Conservation (phyloP, 2,329 filamentous ascomycete genomes). For the Talaromyces sp. region DNA sequence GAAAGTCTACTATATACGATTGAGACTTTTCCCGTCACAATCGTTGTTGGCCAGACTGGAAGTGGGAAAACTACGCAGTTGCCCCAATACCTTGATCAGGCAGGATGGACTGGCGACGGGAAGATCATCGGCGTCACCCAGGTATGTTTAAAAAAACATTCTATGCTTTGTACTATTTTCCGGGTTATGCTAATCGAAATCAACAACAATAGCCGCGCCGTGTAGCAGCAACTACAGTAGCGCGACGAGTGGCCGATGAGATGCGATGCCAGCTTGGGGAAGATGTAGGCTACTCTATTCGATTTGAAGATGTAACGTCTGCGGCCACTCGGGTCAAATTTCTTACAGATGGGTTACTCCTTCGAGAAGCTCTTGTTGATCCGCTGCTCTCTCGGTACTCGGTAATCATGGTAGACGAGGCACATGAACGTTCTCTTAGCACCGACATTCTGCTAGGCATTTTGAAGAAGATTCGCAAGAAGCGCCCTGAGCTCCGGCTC, state of each 20-base stretch:
- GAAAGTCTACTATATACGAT: constrained; percentile 78
- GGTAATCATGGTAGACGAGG: constrained; percentile 96
- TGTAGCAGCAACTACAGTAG: constrained; percentile 87
- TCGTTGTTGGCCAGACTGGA: constrained; percentile 89
- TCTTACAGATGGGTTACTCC: constrained; percentile 84
- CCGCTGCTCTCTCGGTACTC: constrained; percentile 87
- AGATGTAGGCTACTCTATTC: constrained; percentile 88
- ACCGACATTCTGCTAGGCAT: constrained; percentile 87
- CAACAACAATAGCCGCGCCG: constrained; percentile 63
- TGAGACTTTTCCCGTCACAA: constrained; percentile 77
- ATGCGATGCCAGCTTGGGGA: constrained; percentile 80
- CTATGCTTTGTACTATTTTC: not conserved
- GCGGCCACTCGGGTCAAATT: constrained; percentile 86
- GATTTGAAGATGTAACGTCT: constrained; percentile 87
- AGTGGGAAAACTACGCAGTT: constrained; percentile 96
- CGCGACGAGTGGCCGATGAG: constrained; percentile 83
- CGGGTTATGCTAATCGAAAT: constrained; percentile 7
- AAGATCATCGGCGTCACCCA: constrained; percentile 86
- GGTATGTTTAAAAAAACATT: constrained; percentile 48
- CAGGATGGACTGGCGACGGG: constrained; percentile 81
- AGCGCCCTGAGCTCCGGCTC: constrained; percentile 75
- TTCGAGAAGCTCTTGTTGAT: constrained; percentile 89
- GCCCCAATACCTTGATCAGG: constrained; percentile 81
- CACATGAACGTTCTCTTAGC: constrained; percentile 87
- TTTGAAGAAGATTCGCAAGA: constrained; percentile 82